Conservation (phyloP, 257 asterid species). For the Penstemon davidsonii region DNA sequence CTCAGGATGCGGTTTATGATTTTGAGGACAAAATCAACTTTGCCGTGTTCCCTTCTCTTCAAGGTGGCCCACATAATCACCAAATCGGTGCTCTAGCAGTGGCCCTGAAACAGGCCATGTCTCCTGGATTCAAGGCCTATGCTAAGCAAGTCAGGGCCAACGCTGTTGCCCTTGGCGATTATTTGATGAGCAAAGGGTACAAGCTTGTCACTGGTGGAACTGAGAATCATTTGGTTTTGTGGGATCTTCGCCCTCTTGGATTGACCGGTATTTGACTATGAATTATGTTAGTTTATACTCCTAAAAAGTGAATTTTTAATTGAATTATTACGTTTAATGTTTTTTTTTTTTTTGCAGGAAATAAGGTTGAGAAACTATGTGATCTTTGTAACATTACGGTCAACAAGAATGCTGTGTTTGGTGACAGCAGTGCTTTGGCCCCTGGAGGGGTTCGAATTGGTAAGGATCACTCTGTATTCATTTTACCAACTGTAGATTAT, state of each 20-base stretch:
- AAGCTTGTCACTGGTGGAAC: conserved; percentile 89
- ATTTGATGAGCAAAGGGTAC: conserved; percentile 83
- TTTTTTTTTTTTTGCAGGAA: conserved; percentile 49
- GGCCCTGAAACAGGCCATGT: conserved; percentile 78
- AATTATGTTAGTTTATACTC: not conserved
- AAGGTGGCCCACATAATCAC: conserved; percentile 99
- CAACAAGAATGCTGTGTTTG: conserved; percentile 96
- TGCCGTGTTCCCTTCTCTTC: conserved; percentile 94
- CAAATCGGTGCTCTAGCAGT: conserved; percentile 98
- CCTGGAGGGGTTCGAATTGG: conserved; percentile 99
- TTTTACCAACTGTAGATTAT: too few relatives aligned
- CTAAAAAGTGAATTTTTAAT: not conserved
- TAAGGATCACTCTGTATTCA: conserved; percentile 33
- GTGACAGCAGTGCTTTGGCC: conserved; percentile 97
- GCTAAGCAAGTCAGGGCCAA: conserved; percentile 94
- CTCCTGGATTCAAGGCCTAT: conserved; percentile 87
- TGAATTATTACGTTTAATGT: not conserved
- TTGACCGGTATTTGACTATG: conserved; percentile 61
- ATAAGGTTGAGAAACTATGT: conserved; percentile 94
- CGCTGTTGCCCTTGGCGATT: conserved; percentile 85
- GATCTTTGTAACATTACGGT: conserved; percentile 92
- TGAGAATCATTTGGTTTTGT: conserved; percentile 93
- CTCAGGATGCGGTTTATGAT: conserved; percentile 80
- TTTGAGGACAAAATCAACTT: conserved; percentile 95
- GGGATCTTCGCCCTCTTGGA: conserved; percentile 99